These are phyloP conservation scores for Trichoderma brevicompactum DNA, from an alignment of 2,329 filamentous ascomycete genomes.

Conservation along the genomic window DNA sequence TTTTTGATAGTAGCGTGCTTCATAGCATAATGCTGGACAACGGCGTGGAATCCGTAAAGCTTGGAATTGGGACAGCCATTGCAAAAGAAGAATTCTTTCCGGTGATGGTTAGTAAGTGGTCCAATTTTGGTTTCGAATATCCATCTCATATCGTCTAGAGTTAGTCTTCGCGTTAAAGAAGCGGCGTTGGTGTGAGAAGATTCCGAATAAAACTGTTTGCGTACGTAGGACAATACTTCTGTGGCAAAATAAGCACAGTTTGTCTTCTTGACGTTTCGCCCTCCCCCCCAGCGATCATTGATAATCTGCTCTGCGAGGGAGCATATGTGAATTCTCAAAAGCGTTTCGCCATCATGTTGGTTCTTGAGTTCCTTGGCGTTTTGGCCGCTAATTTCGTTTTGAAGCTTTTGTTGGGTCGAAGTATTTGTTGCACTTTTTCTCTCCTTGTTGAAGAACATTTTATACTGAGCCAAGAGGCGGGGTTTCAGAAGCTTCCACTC, in stretches of 20 bases:
- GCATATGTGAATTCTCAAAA: slow-evolving; percentile 67
- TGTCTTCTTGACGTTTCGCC: slow-evolving; percentile 65
- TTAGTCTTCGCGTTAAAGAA: slow-evolving; percentile 62
- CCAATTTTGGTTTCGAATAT: slow-evolving; percentile 79
- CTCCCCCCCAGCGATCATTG: slow-evolving; percentile 65
- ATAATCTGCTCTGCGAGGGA: slow-evolving; percentile 73
- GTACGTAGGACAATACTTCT: slow-evolving; percentile 70
- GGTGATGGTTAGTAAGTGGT: slow-evolving; percentile 65
- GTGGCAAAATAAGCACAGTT: slow-evolving; percentile 71
- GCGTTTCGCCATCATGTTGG: slow-evolving; percentile 70
- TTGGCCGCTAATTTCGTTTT: background rate
- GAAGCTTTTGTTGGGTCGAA: slow-evolving; percentile 43
- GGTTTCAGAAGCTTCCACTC: slow-evolving; percentile 72
- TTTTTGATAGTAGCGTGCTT: slow-evolving; percentile 78
- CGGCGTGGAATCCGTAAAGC: slow-evolving; percentile 75
- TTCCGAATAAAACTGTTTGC: slow-evolving; percentile 67
- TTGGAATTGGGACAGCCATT: slow-evolving; percentile 70
- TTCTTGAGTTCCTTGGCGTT: slow-evolving; percentile 60
- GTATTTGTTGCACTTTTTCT: slow-evolving; percentile 44
- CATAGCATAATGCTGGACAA: slow-evolving; percentile 81
- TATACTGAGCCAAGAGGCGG: slow-evolving; percentile 67
- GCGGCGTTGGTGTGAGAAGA: slow-evolving; percentile 58
- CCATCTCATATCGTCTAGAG: slow-evolving; percentile 86
- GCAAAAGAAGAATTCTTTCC: slow-evolving; percentile 78
- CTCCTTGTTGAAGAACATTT: slow-evolving; percentile 64